Evolutionary conservation across 75 land plant genomes (phyloP).

Genomic region (Cryptomeria japonica): DNA sequence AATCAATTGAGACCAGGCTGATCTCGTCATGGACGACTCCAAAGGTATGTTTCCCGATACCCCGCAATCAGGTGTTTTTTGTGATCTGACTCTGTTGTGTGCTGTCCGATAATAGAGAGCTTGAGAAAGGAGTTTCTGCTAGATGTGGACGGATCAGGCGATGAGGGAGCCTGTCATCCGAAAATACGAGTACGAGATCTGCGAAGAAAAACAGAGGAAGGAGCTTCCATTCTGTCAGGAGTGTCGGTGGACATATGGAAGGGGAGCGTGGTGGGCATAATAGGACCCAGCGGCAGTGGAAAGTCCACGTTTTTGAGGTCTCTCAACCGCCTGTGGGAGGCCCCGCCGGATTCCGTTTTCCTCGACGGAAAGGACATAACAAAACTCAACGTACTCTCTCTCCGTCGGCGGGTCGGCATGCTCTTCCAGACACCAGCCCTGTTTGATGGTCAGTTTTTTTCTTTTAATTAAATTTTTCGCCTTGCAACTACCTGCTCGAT

Average conservation of each 20-base stretch:
- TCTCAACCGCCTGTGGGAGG: slow-evolving; percentile 95
- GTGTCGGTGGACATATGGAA: slow-evolving; percentile 47
- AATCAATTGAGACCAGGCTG: neutral
- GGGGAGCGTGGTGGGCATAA: slow-evolving; percentile 74
- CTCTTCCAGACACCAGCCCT: slow-evolving; percentile 88
- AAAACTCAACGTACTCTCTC: slow-evolving; percentile 59
- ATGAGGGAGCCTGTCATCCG: neutral
- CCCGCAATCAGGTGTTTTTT: neutral
- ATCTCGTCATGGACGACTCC: neutral
- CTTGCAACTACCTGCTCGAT: too few relatives aligned
- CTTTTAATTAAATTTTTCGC: neutral
- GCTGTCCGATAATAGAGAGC: neutral
- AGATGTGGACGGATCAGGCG: slow-evolving; percentile 17
- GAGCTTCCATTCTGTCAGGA: slow-evolving; percentile 31
- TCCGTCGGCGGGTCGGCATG: slow-evolving; percentile 92
- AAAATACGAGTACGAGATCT: slow-evolving; percentile 48
- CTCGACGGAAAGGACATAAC: slow-evolving; percentile 79
- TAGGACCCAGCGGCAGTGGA: slow-evolving; percentile 97
- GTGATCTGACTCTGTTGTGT: neutral
- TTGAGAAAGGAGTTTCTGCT: slow-evolving; percentile 27
- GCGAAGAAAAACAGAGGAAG: slow-evolving; percentile 29
- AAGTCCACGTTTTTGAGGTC: slow-evolving; percentile 88
- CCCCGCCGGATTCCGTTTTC: slow-evolving; percentile 64
- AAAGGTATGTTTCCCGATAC: neutral
- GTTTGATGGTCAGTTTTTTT: slow-evolving; percentile 62